Conservation (phyloP, 2,329 filamentous ascomycete species). For the Geosmithia morbida region DNA sequence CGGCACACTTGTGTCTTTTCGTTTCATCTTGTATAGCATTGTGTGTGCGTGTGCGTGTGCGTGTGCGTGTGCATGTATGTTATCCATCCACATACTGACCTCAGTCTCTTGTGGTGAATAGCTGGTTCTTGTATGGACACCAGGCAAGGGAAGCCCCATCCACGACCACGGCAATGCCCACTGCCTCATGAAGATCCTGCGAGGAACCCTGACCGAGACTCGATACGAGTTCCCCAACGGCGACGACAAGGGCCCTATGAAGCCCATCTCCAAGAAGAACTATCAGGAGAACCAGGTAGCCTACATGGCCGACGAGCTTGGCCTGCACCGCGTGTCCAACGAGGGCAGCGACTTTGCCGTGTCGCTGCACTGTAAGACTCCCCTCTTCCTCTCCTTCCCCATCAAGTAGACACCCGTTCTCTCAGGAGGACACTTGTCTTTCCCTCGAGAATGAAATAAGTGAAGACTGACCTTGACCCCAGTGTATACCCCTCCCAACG, state of each 20-base stretch:
- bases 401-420: neutral
- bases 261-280: constrained; percentile 50
- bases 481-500: constrained; percentile 82
- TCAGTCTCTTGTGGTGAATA: constrained; percentile 17
- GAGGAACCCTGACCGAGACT: constrained; percentile 67
- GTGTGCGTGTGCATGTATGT: neutral
- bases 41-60: neutral
- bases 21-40: neutral
- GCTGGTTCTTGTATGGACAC: constrained; percentile 82
- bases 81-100: neutral
- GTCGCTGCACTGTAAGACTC: constrained; percentile 57
- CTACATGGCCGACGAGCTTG: constrained; percentile 86
- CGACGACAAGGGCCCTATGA: constrained; percentile 36
- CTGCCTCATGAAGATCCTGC: constrained; percentile 83
- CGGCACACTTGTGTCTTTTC: neutral
- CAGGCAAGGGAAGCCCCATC: constrained; percentile 69
- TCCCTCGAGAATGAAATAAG: neutral
- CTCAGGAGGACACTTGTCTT: constrained; percentile 13
- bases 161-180: constrained; percentile 85
- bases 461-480: constrained; percentile 12
- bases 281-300: constrained; percentile 62
- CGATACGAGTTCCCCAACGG: constrained; percentile 57
- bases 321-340: constrained; percentile 73
- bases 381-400: neutral
- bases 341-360: constrained; percentile 63